Evolutionary conservation across 768 basidiomycete species (phyloP), one percentile per base, ranked within the genome.

Genomic region (Amanita polypyramis): DNA sequence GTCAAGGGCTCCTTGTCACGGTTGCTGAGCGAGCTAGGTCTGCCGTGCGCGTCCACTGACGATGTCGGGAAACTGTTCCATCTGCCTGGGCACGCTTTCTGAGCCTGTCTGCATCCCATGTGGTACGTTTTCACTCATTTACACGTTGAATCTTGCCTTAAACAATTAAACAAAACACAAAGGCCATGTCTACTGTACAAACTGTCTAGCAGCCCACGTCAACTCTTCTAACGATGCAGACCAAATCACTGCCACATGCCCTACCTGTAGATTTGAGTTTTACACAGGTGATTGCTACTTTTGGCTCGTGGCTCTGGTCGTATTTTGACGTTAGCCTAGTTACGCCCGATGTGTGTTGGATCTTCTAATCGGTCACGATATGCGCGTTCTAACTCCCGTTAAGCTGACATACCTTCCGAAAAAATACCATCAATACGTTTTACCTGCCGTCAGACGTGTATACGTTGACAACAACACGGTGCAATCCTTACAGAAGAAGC

Each of bases 151-250:
- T 15, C 38, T 51, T 20, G 35, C 17, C 20, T 51, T 46, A 30
- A 52, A 45, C 48, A 38, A 43, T 35, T 14, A 25, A 35, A 21
- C 15, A 29, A 25, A 35, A 21, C 15, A 29, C 33, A 27, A 27
- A 84, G 82, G 82, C 15, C 82, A 84, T 53, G 64, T 84, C 11
- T 79, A 78, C 57, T 84, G 82, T 60, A 70, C 70, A 49, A 62
- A 65, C 12, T 84, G 82, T 52, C 66, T 84, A n/a, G 61, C 64
- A 2, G 62, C 60, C 39, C 60, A 70, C 43, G 66, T 70, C n/a
- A 67, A 68, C 43, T 54, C 58, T 0, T 62, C 65, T 8, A 54
- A 56, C 9, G 62, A 63, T 43, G 3, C 4, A 5, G 60, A 63
- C 34, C 60, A 57, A 1, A 57, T 65, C 47, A 66, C 63, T 44